A percentile compares a stretch with the other conserved stretches of the same genome.
These are phyloP conservation scores for Akebia trifoliata DNA, from an alignment of 164 flowering plant species.

Conservation along the genomic window DNA sequence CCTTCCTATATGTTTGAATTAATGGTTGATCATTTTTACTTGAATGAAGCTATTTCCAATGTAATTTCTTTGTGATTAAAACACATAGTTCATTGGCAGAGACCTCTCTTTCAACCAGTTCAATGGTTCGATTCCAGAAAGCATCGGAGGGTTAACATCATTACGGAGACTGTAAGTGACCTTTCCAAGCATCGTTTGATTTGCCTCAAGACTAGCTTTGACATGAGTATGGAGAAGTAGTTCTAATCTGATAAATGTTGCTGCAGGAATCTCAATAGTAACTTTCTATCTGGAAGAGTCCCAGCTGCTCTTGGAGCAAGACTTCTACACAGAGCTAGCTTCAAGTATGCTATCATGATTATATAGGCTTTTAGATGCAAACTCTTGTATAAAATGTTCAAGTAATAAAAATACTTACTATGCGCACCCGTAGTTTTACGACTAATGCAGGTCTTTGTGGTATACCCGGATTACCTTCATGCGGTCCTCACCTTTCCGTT, in stretches of 20 bases:
- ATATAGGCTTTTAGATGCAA: slow-evolving; percentile 1
- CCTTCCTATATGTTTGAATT: no score
- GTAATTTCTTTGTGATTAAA: no score
- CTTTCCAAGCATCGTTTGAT: slow-evolving; percentile 6
- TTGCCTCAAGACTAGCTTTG: background rate
- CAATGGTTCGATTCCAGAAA: slow-evolving; percentile 94
- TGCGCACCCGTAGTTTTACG: slow-evolving; percentile 62
- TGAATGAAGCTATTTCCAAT: no score
- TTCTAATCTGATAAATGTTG: slow-evolving; percentile 16
- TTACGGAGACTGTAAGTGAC: slow-evolving; percentile 66
- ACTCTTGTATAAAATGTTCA: no score
- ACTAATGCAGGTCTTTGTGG: slow-evolving; percentile 94
- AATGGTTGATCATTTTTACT: no score
- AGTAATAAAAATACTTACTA: slow-evolving; percentile 13
- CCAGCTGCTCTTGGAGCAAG: slow-evolving; percentile 83
- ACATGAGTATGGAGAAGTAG: background rate
- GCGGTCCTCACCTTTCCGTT: slow-evolving; percentile 79
- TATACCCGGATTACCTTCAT: slow-evolving; percentile 80
- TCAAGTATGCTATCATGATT: slow-evolving; percentile 55
- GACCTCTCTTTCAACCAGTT: slow-evolving; percentile 85
- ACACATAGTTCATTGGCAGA: slow-evolving; percentile 41
- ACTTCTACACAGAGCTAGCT: slow-evolving; percentile 94
- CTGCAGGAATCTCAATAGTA: slow-evolving; percentile 87
- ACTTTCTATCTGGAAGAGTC: slow-evolving; percentile 77
- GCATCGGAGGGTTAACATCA: slow-evolving; percentile 70